Evolutionary conservation across 2,329 filamentous ascomycete species (phyloP), one percentile per base, ranked within the genome.

Genomic region (Claviceps africana): DNA sequence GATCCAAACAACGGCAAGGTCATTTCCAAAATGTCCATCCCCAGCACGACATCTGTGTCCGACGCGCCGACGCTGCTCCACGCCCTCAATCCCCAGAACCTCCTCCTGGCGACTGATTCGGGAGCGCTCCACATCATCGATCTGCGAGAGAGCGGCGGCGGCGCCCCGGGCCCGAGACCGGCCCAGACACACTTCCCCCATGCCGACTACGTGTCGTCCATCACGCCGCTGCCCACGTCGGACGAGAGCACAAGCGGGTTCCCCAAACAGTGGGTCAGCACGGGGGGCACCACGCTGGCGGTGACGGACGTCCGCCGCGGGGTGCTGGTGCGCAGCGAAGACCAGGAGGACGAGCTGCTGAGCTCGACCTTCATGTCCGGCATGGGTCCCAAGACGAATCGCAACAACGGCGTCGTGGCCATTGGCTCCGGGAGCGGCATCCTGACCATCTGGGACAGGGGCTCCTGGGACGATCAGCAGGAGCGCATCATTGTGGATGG

Each of bases 301-400:
- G 83, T 96, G 39, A 95, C 89, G 0, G 93, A 98, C 65, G 73
- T 96, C 45, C 81, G 91, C 25, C 78, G 87, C 47, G 91, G 91
- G 15, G 87, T 96, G 6, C 72, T 97, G 44, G 85, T 90, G 3
- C 85, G 85, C 54, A 95, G 88, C 58, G 93, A 96, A 63, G 89
- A 97, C 61, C 93, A 97, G 64, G 93, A 94, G 61, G 90, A 96
- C 58, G 88, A 97, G 67, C 71, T 97, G 54, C 75, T 96, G n/a
- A 86, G 85, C 61, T 85, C 86, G 1, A 74, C 81, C 47, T 87
- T 88, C 62, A 81, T 97, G 19, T 78, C 83, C 0, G 89, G 89
- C 0, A 69, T 95, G 55, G 81, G 86, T 0, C 82, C 83, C 31
- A 82, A 81, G 64, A 72, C 72, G 56, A 75, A 78, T 55, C 70